Evolutionary conservation across 2,329 filamentous ascomycete genomes (phyloP), one percentile per base, ranked within the genome.

Genomic region (Cercospora sp.): DNA sequence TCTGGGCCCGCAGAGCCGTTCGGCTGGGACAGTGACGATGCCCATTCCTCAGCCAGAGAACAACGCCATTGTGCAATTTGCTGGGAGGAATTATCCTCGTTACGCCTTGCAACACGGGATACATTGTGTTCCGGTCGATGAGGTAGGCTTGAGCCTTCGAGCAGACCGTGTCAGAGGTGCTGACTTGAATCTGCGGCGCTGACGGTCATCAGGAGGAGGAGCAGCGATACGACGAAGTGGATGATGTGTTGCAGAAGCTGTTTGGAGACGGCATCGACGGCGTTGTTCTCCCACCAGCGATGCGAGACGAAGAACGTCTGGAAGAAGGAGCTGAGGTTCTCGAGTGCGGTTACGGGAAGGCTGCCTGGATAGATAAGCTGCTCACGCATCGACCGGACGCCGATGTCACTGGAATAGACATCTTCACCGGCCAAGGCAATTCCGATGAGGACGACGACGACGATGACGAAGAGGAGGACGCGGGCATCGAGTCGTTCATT

Each of bases 91-190:
- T n/a, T 78, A 73, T 61, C 65, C 71, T 33, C 68, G 64, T 7
- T 77, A 75, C 53, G 69, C 72, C 12, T 33, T 77, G 36, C 64
- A 75, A 40, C 64, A 76, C 28, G 65, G 70, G 30, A 71, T 77
- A 45, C 71, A 76, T 65, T 77, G 74, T 59, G 71, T 78, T 3
- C 78, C 78, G 6, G 71, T 79, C n/a, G 78, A 79, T 57, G 75
- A 77, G 67, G 77, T 78, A 68, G 64, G 76, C 73, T 10, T 51
- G 48, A 23, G 26, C 16, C 60, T 30, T 28, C 10, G 13, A 8
- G 3, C 26, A 8, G 16, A 28, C 60, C 13, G 18, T 26, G 23
- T 16, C 48, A 28, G 23, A 26, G 3, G 26, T 20, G 31, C 33
- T 5, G 23, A 16, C 45, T 65, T 67, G 66, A n/a, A 23, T 20